A percentile compares a stretch with the other conserved stretches of the same genome.
Evolutionary conservation across 1,139 yeast genomes (phyloP).

Genomic region (Petasospora fabianii): DNA sequence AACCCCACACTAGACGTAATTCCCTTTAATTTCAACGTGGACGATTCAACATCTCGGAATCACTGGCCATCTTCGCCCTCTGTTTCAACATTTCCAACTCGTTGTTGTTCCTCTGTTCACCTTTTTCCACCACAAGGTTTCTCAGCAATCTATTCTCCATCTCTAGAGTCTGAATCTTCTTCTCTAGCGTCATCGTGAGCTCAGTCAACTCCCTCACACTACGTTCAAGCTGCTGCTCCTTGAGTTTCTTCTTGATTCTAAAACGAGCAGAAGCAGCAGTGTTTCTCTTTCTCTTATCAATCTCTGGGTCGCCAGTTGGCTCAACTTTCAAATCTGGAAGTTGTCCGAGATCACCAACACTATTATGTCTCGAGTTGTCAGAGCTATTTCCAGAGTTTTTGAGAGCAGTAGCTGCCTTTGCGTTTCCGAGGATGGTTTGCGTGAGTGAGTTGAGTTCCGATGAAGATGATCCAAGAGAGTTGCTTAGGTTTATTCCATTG

Average conservation of each 20-base stretch:
- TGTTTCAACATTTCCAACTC: constrained; percentile 25
- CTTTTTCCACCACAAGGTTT: constrained; percentile 48
- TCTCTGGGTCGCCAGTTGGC: constrained; percentile 26
- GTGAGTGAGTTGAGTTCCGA: background rate
- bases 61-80: constrained; percentile 20
- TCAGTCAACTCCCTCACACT: constrained; percentile 40
- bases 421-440: background rate
- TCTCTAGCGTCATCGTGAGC: constrained; percentile 40
- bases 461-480: background rate
- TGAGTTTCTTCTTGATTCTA: constrained; percentile 57
- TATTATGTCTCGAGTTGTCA: constrained; percentile 1
- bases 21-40: constrained; percentile 1
- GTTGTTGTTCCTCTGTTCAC: constrained; percentile 36
- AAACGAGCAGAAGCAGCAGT: constrained; percentile 68
- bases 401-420: background rate
- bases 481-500: background rate
- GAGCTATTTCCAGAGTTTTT: background rate
- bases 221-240: constrained; percentile 56
- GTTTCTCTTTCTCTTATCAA: constrained; percentile 53
- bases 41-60: constrained; percentile 5
- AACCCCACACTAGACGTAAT: no score
- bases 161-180: constrained; percentile 47
- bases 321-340: constrained; percentile 14
- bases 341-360: constrained; percentile 1
- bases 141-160: constrained; percentile 53